Percentiles rank a stretch among this genome's conserved stretches.
Conservation (phyloP, 352 stramenopile genomes). For the Globisporangium sylvaticum region DNA sequence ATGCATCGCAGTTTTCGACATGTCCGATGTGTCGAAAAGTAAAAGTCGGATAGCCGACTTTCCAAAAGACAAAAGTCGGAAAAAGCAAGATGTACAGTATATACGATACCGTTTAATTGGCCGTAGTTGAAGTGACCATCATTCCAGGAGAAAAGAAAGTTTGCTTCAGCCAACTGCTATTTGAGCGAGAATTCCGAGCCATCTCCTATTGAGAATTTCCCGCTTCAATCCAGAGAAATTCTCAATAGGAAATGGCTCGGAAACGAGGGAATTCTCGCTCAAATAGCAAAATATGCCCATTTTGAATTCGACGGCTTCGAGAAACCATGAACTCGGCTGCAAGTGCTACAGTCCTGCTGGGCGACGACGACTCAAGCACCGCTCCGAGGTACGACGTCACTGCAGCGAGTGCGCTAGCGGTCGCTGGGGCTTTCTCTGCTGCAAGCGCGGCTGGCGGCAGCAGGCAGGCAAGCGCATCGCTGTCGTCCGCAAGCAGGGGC, state of each 20-base stretch:
- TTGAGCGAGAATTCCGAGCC: too few species aligned
- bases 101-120: neutral
- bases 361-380: neutral
- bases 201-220: too few species aligned
- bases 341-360: slow-evolving; percentile 1
- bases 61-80: too few species aligned
- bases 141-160: neutral
- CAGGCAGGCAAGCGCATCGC: neutral
- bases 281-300: too few species aligned
- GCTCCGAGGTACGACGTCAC: slow-evolving; percentile 14
- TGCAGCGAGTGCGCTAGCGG: neutral
- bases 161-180: neutral
- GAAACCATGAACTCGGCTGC: neutral
- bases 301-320: neutral
- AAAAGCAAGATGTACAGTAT: neutral
- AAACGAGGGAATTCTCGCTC: too few species aligned
- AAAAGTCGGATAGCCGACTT: neutral
- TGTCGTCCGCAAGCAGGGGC: slow-evolving; percentile 7
- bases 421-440: neutral
- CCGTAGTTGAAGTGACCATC: neutral
- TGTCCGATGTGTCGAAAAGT: neutral
- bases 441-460: neutral
- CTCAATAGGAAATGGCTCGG: too few species aligned
- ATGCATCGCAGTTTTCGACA: neutral
- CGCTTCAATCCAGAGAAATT: too few species aligned